These are phyloP conservation scores for Solanum appendiculatum DNA, from an alignment of 257 asterid species.

Conservation along the genomic window DNA sequence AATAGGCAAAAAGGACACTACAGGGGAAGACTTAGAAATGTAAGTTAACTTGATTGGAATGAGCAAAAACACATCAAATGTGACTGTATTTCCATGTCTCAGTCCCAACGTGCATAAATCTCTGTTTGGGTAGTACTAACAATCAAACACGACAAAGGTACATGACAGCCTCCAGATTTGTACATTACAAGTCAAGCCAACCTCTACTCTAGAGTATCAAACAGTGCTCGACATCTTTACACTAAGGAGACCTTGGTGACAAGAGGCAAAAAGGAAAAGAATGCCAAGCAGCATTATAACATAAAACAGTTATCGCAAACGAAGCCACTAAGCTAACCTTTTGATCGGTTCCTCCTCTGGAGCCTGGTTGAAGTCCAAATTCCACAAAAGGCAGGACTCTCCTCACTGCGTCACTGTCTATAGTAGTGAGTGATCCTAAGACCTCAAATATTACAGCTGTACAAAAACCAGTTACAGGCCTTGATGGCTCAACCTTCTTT, in stretches of 20 bases:
- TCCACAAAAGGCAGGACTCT: constrained; percentile 61
- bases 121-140: neutral
- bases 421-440: constrained; percentile 35
- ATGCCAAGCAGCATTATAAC: neutral
- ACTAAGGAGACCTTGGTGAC: neutral
- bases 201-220: neutral
- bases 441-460: constrained; percentile 79
- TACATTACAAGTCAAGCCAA: neutral
- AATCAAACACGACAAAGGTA: neutral
- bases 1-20: neutral
- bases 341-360: constrained; percentile 42
- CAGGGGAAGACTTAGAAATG: neutral
- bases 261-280: neutral
- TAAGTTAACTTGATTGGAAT: neutral
- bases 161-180: neutral
- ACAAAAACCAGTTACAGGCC: constrained; percentile 58
- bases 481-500: constrained; percentile 56
- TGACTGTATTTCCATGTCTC: neutral
- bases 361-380: constrained; percentile 51
- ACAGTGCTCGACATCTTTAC: neutral
- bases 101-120: neutral
- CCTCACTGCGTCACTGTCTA: constrained; percentile 50
- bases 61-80: neutral
- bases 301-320: neutral
- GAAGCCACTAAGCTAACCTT: constrained; percentile 30